Conservation (phyloP, 805 yeast genomes). For the Komagataella ulmi region DNA sequence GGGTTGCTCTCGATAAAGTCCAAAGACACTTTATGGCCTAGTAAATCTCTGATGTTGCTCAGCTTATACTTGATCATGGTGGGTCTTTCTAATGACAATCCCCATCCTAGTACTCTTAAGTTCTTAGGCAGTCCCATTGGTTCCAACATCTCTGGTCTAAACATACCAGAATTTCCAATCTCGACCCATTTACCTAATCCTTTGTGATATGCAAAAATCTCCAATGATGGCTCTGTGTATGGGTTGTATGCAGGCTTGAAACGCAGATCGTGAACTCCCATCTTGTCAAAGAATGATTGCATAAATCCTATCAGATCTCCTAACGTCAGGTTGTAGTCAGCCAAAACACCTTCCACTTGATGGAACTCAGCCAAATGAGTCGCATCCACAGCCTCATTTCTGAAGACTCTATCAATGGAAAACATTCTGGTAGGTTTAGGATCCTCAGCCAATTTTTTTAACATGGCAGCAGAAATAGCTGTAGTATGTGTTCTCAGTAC, state of each 20-base stretch:
- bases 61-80: constrained; percentile 98
- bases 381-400: constrained; percentile 99
- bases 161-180: constrained; percentile 99
- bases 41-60: constrained; percentile 86
- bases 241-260: constrained; percentile 99
- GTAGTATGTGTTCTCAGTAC: constrained; percentile 97
- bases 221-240: constrained; percentile 97
- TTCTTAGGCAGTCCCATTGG: constrained; percentile 95
- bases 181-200: constrained; percentile 97
- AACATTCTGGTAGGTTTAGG: constrained; percentile 87
- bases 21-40: constrained; percentile 93
- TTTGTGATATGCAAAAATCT: constrained; percentile 92
- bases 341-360: constrained; percentile 98
- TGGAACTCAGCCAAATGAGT: constrained; percentile 99
- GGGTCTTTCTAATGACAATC: constrained; percentile 93
- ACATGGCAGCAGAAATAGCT: constrained; percentile 80
- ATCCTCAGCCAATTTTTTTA: constrained; percentile 74
- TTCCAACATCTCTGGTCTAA: constrained; percentile 98
- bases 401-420: constrained; percentile 95
- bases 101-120: constrained; percentile 94
- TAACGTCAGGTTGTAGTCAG: constrained; percentile 86
- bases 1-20: constrained; percentile 94
- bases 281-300: constrained; percentile 91
- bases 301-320: constrained; percentile 97
- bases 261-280: constrained; percentile 93